Percentiles rank a stretch among this genome's conserved stretches.
Conservation (phyloP, 495 filamentous ascomycete species). For the Talaromyces ruber region DNA sequence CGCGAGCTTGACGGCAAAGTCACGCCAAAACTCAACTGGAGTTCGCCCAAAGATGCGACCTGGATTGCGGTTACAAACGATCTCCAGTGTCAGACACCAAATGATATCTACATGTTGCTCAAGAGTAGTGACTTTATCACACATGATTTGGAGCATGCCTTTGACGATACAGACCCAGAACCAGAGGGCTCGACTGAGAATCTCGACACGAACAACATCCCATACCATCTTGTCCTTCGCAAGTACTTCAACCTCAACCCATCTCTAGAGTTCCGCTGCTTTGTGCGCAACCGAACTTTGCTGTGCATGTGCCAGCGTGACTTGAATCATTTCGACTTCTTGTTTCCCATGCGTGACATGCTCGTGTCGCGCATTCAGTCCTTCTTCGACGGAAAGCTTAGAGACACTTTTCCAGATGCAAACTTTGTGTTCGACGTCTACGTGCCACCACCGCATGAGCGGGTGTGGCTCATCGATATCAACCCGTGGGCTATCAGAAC, state of each 20-base stretch:
- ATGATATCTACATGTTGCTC: slow-evolving; percentile 87
- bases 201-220: slow-evolving; percentile 24
- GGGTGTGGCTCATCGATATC: slow-evolving; percentile 83
- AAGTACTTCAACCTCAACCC: slow-evolving; percentile 83
- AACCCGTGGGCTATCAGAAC: slow-evolving; percentile 93
- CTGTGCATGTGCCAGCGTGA: slow-evolving; percentile 86
- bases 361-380: slow-evolving; percentile 53
- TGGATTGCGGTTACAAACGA: slow-evolving; percentile 89
- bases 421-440: slow-evolving; percentile 89
- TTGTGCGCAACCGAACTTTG: slow-evolving; percentile 70
- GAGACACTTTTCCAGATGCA: slow-evolving; percentile 71
- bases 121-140: slow-evolving; percentile 91
- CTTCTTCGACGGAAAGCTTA: slow-evolving; percentile 66
- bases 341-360: slow-evolving; percentile 53
- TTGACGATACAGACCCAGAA: slow-evolving; percentile 48
- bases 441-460: slow-evolving; percentile 65
- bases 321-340: slow-evolving; percentile 80
- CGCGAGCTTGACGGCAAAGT: slow-evolving; percentile 71
- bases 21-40: slow-evolving; percentile 94
- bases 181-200: slow-evolving; percentile 7
- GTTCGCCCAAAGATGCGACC: slow-evolving; percentile 90
- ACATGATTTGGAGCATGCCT: slow-evolving; percentile 88
- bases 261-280: slow-evolving; percentile 88
- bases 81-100: slow-evolving; percentile 75
- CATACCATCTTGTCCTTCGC: slow-evolving; percentile 68